Percentiles rank a stretch among this genome's conserved stretches.
Conservation (phyloP, 164 flowering plant species). For the Vitis labrusca region DNA sequence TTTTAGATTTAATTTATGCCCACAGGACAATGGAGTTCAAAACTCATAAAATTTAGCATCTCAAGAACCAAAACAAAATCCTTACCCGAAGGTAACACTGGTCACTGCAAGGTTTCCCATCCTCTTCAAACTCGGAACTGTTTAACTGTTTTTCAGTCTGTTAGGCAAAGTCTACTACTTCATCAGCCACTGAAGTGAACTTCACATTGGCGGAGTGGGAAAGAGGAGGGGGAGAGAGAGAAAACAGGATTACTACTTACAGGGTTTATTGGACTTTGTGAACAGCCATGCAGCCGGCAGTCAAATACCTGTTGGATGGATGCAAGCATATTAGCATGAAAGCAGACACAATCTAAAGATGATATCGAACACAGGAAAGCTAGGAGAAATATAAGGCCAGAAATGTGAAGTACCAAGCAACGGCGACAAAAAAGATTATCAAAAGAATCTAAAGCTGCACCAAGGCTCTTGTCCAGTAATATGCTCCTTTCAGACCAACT, state of each 20-base stretch:
- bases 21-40: neutral
- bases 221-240: neutral
- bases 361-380: neutral
- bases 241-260: slow-evolving; percentile 45
- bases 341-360: slow-evolving; percentile 1
- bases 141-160: slow-evolving; percentile 79
- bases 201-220: neutral
- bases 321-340: slow-evolving; percentile 13
- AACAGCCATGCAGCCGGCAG: slow-evolving; percentile 96
- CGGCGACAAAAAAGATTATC: slow-evolving; percentile 98
- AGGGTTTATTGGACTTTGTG: slow-evolving; percentile 65
- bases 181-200: slow-evolving; percentile 6
- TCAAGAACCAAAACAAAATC: slow-evolving; percentile 9
- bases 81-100: slow-evolving; percentile 80
- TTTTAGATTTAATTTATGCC: no score
- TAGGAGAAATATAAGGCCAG: neutral
- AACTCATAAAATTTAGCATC: neutral
- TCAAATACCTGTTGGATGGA: slow-evolving; percentile 70
- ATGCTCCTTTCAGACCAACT: slow-evolving; percentile 31
- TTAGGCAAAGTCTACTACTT: slow-evolving; percentile 17
- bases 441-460: slow-evolving; percentile 85
- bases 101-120: slow-evolving; percentile 79
- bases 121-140: slow-evolving; percentile 60
- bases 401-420: slow-evolving; percentile 67
- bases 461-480: slow-evolving; percentile 67